Evolutionary conservation across 176 grass and related monocot species (phyloP).

Genomic region (Triticum aestivum): IWGSC_CS_RefSeq_v2.1 NC_057807.1:633426384-633426883

Average conservation of each 20-base stretch:
- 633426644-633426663: background rate
- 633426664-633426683: background rate
- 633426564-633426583: background rate
- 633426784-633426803: slow-evolving; percentile 84
- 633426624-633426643: background rate
- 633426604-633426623: background rate
- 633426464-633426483: background rate
- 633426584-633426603: background rate
- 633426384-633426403: background rate
- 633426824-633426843: slow-evolving; percentile 55
- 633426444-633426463: background rate
- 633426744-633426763: background rate
- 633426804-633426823: slow-evolving; percentile 84
- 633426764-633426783: slow-evolving; percentile 58
- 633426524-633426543: background rate
- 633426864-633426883: slow-evolving; percentile 65
- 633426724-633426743: background rate
- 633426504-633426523: too few species aligned
- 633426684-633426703: background rate
- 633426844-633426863: slow-evolving; percentile 56
- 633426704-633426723: background rate
- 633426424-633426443: background rate
- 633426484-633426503: background rate
- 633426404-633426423: too few species aligned
- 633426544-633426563: background rate